Percentiles rank a stretch among this genome's conserved stretches.
phyloP scores from a whole-genome alignment of 345 rosid species.

The Arabidopsis arenosa region DNA sequence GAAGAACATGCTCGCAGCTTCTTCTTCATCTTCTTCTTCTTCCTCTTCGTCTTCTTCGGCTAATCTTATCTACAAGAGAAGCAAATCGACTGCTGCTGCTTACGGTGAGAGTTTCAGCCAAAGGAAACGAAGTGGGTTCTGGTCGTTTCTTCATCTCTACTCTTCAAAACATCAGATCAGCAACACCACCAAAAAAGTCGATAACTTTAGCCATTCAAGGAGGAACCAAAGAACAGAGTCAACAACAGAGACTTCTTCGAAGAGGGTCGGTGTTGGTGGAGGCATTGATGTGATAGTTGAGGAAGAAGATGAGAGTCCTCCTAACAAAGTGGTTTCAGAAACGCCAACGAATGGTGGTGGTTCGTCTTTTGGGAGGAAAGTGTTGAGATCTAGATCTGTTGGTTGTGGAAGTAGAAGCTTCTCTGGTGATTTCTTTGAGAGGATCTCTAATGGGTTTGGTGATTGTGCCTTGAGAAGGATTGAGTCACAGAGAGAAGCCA shows the following conservation, averaged over 20 bases:
- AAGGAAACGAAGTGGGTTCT: slow-evolving; percentile 77
- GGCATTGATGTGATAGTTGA: slow-evolving; percentile 43
- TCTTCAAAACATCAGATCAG: slow-evolving; percentile 41
- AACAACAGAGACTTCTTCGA: slow-evolving; percentile 36
- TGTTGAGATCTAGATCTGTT: slow-evolving; percentile 98
- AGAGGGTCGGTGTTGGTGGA: slow-evolving; percentile 28
- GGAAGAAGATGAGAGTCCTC: slow-evolving; percentile 42
- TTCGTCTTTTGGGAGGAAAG: slow-evolving; percentile 81
- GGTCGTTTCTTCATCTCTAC: slow-evolving; percentile 84
- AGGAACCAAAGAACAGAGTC: slow-evolving; percentile 30
- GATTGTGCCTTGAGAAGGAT: slow-evolving; percentile 96
- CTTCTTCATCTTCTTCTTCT: slow-evolving; percentile 51
- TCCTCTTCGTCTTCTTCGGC: slow-evolving; percentile 45
- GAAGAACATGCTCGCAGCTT: slow-evolving; percentile 56
- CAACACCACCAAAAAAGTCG: slow-evolving; percentile 35
- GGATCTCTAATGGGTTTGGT: slow-evolving; percentile 94
- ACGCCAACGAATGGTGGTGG: slow-evolving; percentile 38
- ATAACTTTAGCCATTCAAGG: slow-evolving; percentile 38
- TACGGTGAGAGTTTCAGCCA: slow-evolving; percentile 47
- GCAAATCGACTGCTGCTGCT: slow-evolving; percentile 67
- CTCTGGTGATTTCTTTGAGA: slow-evolving; percentile 95
- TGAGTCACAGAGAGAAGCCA: slow-evolving; percentile 87
- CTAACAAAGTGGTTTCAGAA: slow-evolving; percentile 36
- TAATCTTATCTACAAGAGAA: slow-evolving; percentile 72
- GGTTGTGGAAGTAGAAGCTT: slow-evolving; percentile 99